Base-by-base conservation (phyloP, 805 yeast genomes). In the Lipomyces japonicus region DNA sequence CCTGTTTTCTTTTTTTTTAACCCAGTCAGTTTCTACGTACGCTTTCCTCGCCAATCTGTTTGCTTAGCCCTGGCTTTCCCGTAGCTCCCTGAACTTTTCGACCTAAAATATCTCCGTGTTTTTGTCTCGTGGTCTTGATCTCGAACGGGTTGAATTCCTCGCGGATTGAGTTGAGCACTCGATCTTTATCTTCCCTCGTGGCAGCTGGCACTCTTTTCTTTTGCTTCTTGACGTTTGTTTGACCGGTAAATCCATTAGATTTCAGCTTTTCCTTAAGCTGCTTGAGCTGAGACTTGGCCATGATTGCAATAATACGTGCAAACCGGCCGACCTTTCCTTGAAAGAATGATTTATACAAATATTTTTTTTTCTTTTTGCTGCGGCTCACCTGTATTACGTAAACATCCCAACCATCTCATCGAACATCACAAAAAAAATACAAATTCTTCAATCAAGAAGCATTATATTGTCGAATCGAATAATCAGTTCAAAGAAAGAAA, bases 81-180 rank as follows among this genome's bases (percentile, higher is more conserved):
- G 74, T 80, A 0, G 84, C 73, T 48, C 75, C 71, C 63, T 72
- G 71, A 64, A 57, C 71, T 62, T 31, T 71, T 61, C 55, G 44
- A 66, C 82, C 59, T 60, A 71, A 52, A 62, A 75, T 54, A 67
- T 77, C 69, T 68, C 72, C 59, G 65, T 71, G 42, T 64, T 88
- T 89, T 48, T 77, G 76, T 55, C 83, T 75, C 52, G 82, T 82
- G 41, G 79, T 74, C 60, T 87, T 85, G 38, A 80, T 75, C 62
- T 90, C 97, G 68, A 93, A 93, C 16, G 95, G 93, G 68, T 87
- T 91, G 74, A 90, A 89, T 61, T 90, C 84, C 44, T 79, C 81
- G 62, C 97, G 77, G 54, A 91, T 86, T 44, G 75, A 74, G 6
- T 69, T 65, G 14, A 87, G 71, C 9, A 77, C 73, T 39, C 73